Conservation (phyloP, 1,284 basidiomycete species). For the Ustilago sp. region DNA sequence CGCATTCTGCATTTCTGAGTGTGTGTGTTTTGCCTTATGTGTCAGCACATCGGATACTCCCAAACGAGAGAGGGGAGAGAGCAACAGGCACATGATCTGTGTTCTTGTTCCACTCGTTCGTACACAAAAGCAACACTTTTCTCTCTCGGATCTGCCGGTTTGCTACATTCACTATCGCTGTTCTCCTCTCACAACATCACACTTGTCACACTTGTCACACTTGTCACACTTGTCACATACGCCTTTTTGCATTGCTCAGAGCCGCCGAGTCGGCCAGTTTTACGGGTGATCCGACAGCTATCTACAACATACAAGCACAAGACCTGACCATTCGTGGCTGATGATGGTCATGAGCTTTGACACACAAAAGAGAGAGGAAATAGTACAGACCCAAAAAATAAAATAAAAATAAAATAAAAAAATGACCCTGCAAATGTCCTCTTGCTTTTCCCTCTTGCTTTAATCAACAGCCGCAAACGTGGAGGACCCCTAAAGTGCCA, state of each 20-base stretch:
- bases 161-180: background rate
- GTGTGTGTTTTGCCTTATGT: background rate
- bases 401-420: too few species aligned
- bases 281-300: background rate
- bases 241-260: background rate
- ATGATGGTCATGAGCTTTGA: background rate
- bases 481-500: slow-evolving; percentile 1
- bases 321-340: background rate
- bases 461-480: background rate
- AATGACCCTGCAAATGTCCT: background rate
- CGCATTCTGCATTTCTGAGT: background rate
- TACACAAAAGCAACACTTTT: background rate
- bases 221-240: background rate
- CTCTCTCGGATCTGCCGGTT: background rate
- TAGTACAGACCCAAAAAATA: background rate
- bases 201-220: background rate
- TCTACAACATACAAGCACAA: background rate
- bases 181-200: background rate
- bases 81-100: background rate
- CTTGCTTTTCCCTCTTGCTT: background rate
- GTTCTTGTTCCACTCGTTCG: background rate
- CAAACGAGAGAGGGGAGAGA: background rate
- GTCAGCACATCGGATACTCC: slow-evolving; percentile 5
- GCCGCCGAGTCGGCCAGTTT: background rate
- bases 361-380: background rate